Evolutionary conservation across 305 asterid genomes (phyloP), one percentile per base, ranked within the genome.

Genomic region (Fraxinus sp.): DNA sequence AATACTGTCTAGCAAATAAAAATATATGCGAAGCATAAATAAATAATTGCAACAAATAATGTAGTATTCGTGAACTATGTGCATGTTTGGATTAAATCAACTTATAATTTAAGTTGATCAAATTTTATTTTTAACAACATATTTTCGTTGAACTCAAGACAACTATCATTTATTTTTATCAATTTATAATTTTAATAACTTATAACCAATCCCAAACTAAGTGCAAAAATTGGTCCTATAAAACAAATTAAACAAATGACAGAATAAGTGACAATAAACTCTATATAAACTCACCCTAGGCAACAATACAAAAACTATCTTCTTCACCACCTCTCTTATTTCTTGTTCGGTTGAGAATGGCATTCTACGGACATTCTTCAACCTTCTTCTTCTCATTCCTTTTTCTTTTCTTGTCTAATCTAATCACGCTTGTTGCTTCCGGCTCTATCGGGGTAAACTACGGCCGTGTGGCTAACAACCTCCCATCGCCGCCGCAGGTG

Each of bases 391-490:
- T 49, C 59, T 49, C 59, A 49, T 14, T 49, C 59, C 59, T 14
- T 16, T 14, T 49, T 49, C 59, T 49, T 49, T 14, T 49, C 59
- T 49, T 49, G 59, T 14, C 59, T 49, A 49, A 49, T 6, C 77
- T 35, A 10, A 70, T 66, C 59, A 16, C 80, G 0, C 20, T 80
- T 59, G 77, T 79, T 37, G 76, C 80, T 68, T 8, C 88, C 30
- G 95, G 94, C 82, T 35, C 87, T n/a, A 9, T 91, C 18, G 96
- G 93, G 5, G 76, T 93, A 9, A 92, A 92, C 91, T 93, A 93
- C 81, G 97, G 97, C 81, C 93, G 94, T 5, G 22, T 93, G 59
- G 97, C 96, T 13, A 22, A 92, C 80, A 20, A 93, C 77, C 94
- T 93, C 24, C 97, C 97, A 0, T 74, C 91, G 11, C 95, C 97